Conservation (phyloP, 2,329 filamentous ascomycete genomes). For the Niveomyces coronatus region DNA sequence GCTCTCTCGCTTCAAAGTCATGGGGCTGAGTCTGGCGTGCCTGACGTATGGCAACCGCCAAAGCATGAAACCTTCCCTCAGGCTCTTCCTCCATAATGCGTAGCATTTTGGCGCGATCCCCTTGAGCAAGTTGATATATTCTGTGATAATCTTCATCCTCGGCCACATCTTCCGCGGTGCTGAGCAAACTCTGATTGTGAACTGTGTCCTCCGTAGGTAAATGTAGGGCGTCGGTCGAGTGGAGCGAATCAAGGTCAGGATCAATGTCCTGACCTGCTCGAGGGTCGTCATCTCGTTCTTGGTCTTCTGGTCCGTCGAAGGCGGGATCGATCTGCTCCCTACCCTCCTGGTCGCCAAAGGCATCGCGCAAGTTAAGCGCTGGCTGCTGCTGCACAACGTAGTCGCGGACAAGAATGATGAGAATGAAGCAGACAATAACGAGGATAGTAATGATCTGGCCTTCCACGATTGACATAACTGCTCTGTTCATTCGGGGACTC, state of each 20-base stretch:
- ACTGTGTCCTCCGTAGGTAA: no score
- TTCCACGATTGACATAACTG: constrained; percentile 75
- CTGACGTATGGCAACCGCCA: constrained; percentile 42
- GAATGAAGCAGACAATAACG: constrained; percentile 86
- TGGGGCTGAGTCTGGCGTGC: constrained; percentile 10
- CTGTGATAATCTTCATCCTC: constrained; percentile 28
- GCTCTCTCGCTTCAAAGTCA: no score
- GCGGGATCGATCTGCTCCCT: constrained; percentile 16
- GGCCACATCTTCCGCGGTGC: constrained; percentile 1
- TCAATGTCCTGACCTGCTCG: not conserved
- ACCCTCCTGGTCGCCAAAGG: constrained; percentile 37
- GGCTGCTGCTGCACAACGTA: constrained; percentile 98
- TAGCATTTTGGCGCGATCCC: constrained; percentile 48
- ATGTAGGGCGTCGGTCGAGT: no score
- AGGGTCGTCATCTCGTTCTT: not conserved
- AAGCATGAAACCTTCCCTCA: constrained; percentile 47
- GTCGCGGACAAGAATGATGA: constrained; percentile 93
- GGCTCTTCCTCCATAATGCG: constrained; percentile 51
- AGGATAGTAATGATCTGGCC: constrained; percentile 88
- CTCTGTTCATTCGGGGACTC: constrained; percentile 62
- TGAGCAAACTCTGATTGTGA: no score
- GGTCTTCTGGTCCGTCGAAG: constrained; percentile 8
- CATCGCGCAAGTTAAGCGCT: constrained; percentile 70
- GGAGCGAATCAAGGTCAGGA: no score
- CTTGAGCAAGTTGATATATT: constrained; percentile 49